These are phyloP conservation scores for Tagetes erecta DNA, from an alignment of 129 eudicot genomes.

Conservation along the genomic window DNA sequence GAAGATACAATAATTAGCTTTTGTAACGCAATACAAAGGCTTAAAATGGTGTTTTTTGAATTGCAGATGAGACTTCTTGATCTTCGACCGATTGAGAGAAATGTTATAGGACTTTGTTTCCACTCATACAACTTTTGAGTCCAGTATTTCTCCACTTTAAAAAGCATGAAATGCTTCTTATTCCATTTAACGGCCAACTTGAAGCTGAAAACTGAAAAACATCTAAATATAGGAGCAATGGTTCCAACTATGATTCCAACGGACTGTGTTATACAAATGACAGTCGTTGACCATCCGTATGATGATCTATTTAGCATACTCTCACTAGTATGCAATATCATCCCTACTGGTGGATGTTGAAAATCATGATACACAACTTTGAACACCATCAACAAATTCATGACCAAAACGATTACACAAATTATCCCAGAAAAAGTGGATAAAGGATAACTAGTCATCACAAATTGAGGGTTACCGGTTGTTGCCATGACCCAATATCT, in stretches of 20 bases:
- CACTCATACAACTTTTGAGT: slow-evolving; percentile 24
- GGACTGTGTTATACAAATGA: neutral
- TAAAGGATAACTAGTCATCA: slow-evolving; percentile 8
- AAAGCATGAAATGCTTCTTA: neutral
- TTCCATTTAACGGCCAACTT: neutral
- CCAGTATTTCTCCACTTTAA: slow-evolving; percentile 30
- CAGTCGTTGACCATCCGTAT: neutral
- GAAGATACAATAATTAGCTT: neutral
- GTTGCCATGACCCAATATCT: slow-evolving; percentile 19
- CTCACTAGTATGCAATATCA: too few relatives aligned
- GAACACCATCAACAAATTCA: neutral
- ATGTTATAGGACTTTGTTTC: slow-evolving; percentile 15
- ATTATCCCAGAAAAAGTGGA: slow-evolving; percentile 8
- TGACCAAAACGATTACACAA: neutral
- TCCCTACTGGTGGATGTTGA: too few relatives aligned
- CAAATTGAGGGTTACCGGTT: slow-evolving; percentile 17
- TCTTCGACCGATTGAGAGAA: neutral
- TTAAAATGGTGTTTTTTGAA: neutral
- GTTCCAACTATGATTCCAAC: slow-evolving; percentile 9
- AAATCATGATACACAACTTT: too few relatives aligned
- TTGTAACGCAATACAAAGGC: slow-evolving; percentile 19
- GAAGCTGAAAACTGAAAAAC: slow-evolving; percentile 11
- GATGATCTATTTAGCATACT: neutral
- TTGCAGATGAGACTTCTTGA: neutral
- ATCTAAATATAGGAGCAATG: slow-evolving; percentile 23